Evolutionary conservation across 768 basidiomycete species (phyloP).

Genomic region (Sutorius australiensis): DNA sequence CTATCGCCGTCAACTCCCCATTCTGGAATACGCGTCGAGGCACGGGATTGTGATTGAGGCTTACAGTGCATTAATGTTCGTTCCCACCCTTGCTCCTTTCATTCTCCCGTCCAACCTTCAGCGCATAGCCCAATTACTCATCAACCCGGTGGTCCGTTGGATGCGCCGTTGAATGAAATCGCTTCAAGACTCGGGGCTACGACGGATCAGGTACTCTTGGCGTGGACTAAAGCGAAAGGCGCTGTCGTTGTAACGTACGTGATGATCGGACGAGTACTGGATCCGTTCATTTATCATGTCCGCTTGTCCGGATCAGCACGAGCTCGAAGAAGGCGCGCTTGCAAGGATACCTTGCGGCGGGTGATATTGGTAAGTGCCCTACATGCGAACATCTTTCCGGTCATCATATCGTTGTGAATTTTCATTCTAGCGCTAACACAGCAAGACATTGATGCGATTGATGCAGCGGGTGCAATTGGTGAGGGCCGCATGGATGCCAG

Average conservation of each 20-base stretch:
- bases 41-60: conserved; percentile 68
- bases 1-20: conserved; percentile 45
- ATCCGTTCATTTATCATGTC: not conserved
- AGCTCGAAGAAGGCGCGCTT: conserved; percentile 65
- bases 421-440: conserved; percentile 42
- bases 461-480: conserved; percentile 46
- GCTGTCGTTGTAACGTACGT: conserved; percentile 60
- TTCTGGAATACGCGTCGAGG: conserved; percentile 53
- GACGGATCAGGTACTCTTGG: conserved; percentile 65
- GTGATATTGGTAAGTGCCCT: conserved; percentile 48
- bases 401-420: not conserved
- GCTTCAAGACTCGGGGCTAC: conserved; percentile 48
- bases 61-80: conserved; percentile 64
- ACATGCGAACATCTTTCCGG: not conserved
- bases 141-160: conserved; percentile 60
- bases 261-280: not conserved
- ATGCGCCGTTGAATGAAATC: conserved; percentile 53
- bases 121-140: conserved; percentile 52
- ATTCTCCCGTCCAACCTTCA: not conserved
- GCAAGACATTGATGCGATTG: conserved; percentile 53
- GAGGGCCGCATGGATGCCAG: conserved; percentile 1
- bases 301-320: conserved; percentile 35
- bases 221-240: conserved; percentile 70
- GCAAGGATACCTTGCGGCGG: conserved; percentile 63
- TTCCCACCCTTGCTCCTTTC: not conserved